Conservation (phyloP, 805 yeast genomes). For the Starmerella floricola region DNA sequence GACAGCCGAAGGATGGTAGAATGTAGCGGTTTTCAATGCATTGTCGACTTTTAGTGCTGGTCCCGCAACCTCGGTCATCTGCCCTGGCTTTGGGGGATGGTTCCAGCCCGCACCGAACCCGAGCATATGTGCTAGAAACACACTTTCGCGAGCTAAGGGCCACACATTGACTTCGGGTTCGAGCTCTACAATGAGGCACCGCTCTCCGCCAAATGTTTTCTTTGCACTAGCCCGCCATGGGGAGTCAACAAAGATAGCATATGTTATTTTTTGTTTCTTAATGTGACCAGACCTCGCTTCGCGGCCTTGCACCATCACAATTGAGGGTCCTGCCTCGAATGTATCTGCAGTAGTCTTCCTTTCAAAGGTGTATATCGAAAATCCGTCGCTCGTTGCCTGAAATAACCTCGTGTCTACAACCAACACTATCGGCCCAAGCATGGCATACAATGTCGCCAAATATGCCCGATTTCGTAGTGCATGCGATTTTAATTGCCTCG, state of each 20-base stretch:
- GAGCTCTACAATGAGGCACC: constrained; percentile 50
- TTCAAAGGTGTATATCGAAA: constrained; percentile 78
- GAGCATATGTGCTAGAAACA: constrained; percentile 33
- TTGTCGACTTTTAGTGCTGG: no score
- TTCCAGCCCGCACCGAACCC: constrained; percentile 74
- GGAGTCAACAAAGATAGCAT: constrained; percentile 50
- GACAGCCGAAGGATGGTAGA: no score
- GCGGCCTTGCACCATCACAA: constrained; percentile 54
- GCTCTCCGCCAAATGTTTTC: constrained; percentile 53
- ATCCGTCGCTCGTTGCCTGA: constrained; percentile 66
- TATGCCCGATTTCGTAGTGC: no score
- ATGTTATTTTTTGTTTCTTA: no score
- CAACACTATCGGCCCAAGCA: no score
- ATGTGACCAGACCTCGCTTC: neutral
- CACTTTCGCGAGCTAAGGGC: constrained; percentile 10
- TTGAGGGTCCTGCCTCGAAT: constrained; percentile 83
- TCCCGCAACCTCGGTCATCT: constrained; percentile 38
- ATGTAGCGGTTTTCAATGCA: no score
- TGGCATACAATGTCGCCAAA: no score
- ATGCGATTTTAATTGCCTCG: no score
- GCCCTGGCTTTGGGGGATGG: constrained; percentile 32
- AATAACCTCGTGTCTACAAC: no score
- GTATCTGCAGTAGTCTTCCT: constrained; percentile 68
- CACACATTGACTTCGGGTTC: constrained; percentile 36
- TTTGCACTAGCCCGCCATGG: constrained; percentile 75